A percentile compares a stretch with the other conserved stretches of the same genome.
These are phyloP conservation scores for Ophidiomyces ophidiicola DNA, from an alignment of 2,329 filamentous ascomycete species.

Conservation along the genomic window DNA sequence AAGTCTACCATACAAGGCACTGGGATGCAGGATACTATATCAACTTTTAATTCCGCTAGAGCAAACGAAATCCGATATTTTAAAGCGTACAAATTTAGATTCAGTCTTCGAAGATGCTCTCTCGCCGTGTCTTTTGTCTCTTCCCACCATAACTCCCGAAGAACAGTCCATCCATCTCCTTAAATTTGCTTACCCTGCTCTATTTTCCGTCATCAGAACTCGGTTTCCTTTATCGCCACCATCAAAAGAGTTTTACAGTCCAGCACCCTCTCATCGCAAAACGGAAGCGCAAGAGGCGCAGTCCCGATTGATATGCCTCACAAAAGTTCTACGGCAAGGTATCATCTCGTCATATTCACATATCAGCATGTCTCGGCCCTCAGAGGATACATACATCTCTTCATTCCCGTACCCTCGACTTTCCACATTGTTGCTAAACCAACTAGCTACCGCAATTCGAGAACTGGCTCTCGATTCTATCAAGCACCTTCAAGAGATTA, in stretches of 20 bases:
- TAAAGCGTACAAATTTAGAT: slow-evolving; percentile 33
- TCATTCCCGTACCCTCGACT: slow-evolving; percentile 34
- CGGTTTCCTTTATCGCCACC: slow-evolving; percentile 22
- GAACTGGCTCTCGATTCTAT: slow-evolving; percentile 29
- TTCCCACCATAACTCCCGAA: slow-evolving; percentile 67
- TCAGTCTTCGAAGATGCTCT: slow-evolving; percentile 37
- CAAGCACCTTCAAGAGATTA: slow-evolving; percentile 44
- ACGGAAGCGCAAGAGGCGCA: slow-evolving; percentile 16
- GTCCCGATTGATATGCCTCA: slow-evolving; percentile 18
- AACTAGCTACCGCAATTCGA: slow-evolving; percentile 20
- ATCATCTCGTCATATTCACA: slow-evolving; percentile 31
- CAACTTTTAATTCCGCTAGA: slow-evolving; percentile 27
- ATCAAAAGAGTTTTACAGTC: slow-evolving; percentile 14
- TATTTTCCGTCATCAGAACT: slow-evolving; percentile 46
- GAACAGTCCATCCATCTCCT: slow-evolving; percentile 56
- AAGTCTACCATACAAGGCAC: slow-evolving; percentile 26
- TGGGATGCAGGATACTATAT: slow-evolving; percentile 29
- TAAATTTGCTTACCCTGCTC: slow-evolving; percentile 50
- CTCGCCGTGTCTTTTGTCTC: slow-evolving; percentile 55
- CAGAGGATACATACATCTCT: slow-evolving; percentile 35
- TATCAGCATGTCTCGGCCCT: slow-evolving; percentile 36
- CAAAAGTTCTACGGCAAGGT: slow-evolving; percentile 24
- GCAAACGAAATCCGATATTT: slow-evolving; percentile 28
- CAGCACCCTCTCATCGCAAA: slow-evolving; percentile 7
- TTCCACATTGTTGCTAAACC: slow-evolving; percentile 37